phyloP scores from a whole-genome alignment of 2,329 filamentous ascomycete species.

The Bimuria novae-zelandiae region DNA sequence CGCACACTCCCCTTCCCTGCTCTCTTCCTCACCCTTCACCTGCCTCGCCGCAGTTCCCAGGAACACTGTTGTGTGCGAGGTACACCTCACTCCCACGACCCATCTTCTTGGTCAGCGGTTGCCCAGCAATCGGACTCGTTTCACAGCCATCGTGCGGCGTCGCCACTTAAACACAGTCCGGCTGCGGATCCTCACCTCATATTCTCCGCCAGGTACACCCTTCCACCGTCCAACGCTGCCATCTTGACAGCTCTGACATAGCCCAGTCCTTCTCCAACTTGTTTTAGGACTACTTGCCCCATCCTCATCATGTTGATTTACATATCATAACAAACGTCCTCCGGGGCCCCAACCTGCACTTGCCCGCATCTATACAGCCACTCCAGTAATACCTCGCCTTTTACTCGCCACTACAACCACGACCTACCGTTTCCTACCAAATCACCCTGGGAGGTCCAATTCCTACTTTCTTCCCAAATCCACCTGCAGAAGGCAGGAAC shows the following conservation, averaged over 20 bases:
- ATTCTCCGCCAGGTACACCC: conserved; percentile 38
- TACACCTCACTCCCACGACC: conserved; percentile 4
- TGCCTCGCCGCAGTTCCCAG: conserved; percentile 8
- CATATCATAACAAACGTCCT: conserved; percentile 46
- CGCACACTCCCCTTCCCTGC: background rate
- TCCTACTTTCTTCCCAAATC: background rate
- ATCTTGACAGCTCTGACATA: conserved; percentile 30
- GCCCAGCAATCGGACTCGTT: conserved; percentile 20
- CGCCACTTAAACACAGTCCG: conserved; percentile 31
- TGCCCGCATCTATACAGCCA: conserved; percentile 17
- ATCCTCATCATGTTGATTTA: conserved; percentile 39
- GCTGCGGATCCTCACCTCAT: conserved; percentile 39
- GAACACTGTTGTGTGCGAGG: conserved; percentile 1
- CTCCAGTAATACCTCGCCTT: conserved; percentile 15
- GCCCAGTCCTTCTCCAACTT: conserved; percentile 24
- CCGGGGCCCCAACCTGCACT: conserved; percentile 38
- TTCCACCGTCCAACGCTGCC: conserved; percentile 25
- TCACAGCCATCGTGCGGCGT: conserved; percentile 30
- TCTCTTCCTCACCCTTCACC: background rate
- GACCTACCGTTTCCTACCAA: background rate
- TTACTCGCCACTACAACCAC: background rate
- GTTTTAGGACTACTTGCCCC: conserved; percentile 34
- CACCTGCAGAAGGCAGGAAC: background rate
- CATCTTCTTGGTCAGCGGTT: conserved; percentile 15
- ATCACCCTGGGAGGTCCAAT: background rate